Conservation (phyloP, 257 asterid genomes). For the Rauvolfia tetraphylla region DNA sequence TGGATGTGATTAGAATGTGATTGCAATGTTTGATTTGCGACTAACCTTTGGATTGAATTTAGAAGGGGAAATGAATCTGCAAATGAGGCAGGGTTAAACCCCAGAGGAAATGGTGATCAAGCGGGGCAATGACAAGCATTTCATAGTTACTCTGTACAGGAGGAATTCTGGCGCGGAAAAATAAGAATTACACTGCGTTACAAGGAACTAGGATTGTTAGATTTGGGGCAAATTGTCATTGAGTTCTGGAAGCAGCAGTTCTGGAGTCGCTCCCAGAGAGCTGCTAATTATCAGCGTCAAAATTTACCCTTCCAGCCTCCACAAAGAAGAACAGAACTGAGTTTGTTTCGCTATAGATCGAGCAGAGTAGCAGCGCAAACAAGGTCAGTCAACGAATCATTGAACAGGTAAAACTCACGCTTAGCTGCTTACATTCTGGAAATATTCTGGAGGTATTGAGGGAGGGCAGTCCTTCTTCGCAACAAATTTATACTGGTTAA, state of each 20-base stretch:
- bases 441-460: constrained; percentile 67
- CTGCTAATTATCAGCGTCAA: not conserved
- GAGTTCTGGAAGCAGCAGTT: not conserved
- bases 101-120: too few species aligned
- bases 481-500: constrained; percentile 83
- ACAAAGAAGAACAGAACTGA: not conserved
- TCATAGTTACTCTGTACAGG: not conserved
- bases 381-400: constrained; percentile 7
- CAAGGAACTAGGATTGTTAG: not conserved
- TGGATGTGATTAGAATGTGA: too few species aligned
- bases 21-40: too few species aligned
- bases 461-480: constrained; percentile 96
- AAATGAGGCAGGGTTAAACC: too few species aligned
- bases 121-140: not conserved
- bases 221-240: not conserved
- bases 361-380: not conserved
- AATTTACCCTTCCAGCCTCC: not conserved
- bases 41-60: too few species aligned
- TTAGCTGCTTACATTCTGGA: constrained; percentile 51
- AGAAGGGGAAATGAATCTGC: too few species aligned
- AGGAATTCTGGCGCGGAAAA: not conserved
- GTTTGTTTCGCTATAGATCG: not conserved
- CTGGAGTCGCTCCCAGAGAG: not conserved
- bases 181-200: not conserved
- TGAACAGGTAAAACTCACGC: constrained; percentile 15